Evolutionary conservation across 208 protist genomes (phyloP).

Genomic region (Histomonas meleagridis): DNA sequence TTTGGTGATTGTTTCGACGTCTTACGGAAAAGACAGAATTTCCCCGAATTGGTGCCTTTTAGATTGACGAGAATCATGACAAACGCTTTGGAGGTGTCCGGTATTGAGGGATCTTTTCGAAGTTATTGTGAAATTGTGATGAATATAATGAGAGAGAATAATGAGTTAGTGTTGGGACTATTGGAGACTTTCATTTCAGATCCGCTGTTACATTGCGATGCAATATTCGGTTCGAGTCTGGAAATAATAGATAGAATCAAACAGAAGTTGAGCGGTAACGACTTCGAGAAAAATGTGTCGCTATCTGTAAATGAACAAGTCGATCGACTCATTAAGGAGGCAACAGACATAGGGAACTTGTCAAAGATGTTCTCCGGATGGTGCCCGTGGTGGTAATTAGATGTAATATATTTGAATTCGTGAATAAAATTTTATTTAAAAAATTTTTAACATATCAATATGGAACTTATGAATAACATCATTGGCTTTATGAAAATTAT

Average conservation of each 20-base stretch:
- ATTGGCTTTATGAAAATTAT: too few species aligned
- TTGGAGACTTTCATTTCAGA: constrained; percentile 28
- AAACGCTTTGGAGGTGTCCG: background rate
- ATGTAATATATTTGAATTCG: too few species aligned
- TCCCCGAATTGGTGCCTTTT: constrained; percentile 23
- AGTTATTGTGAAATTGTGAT: background rate
- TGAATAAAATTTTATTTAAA: too few species aligned
- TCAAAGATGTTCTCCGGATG: constrained; percentile 43
- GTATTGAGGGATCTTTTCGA: background rate
- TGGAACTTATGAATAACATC: too few species aligned
- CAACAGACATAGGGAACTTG: background rate
- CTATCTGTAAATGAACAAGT: constrained; percentile 36
- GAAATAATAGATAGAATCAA: background rate
- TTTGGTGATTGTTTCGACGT: constrained; percentile 12
- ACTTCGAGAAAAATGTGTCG: background rate
- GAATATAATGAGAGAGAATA: background rate
- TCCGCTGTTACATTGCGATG: constrained; percentile 12
- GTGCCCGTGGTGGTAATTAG: constrained; percentile 41
- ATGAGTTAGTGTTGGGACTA: background rate
- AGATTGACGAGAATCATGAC: background rate
- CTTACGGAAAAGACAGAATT: background rate
- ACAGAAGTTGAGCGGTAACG: background rate
- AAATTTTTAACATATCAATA: too few species aligned
- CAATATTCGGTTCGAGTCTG: background rate
- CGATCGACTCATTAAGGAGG: constrained; percentile 38